Evolutionary conservation across 352 stramenopile genomes (phyloP).

Genomic region (Ophiocytium majus): DNA sequence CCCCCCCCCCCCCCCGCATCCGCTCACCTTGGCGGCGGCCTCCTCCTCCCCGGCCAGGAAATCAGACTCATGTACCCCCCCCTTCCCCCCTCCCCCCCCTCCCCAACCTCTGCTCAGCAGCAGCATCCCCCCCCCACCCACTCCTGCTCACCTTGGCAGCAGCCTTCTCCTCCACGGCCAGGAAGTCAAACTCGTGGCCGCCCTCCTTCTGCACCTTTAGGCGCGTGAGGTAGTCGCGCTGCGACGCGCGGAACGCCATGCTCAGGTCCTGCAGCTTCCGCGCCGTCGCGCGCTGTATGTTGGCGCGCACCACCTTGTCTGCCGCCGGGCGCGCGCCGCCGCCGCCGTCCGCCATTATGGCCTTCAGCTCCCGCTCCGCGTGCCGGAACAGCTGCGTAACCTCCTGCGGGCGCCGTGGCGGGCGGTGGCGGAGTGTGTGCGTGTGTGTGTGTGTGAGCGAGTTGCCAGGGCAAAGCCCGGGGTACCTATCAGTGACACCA

Average conservation of each 20-base stretch:
- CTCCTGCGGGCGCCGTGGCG: not conserved
- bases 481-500: no score
- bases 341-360: constrained; percentile 32
- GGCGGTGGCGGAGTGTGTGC: no score
- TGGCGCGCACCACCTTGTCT: constrained; percentile 58
- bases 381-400: constrained; percentile 36
- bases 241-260: constrained; percentile 89
- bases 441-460: no score
- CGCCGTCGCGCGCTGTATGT: constrained; percentile 74
- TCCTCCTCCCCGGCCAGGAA: constrained; percentile 62
- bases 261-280: constrained; percentile 94
- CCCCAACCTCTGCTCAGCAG: not conserved
- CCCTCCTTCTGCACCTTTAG: constrained; percentile 90
- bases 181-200: constrained; percentile 53
- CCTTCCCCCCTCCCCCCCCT: not conserved
- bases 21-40: not conserved
- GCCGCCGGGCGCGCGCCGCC: constrained; percentile 69
- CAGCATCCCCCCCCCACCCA: no score
- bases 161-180: constrained; percentile 50
- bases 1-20: not conserved
- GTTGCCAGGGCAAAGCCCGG: no score
- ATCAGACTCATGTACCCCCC: constrained; percentile 54
- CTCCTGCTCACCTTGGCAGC: constrained; percentile 24
- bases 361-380: constrained; percentile 41
- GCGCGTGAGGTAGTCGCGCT: constrained; percentile 94